These are phyloP conservation scores for Stenocarpella maydis DNA, from an alignment of 2,329 filamentous ascomycete species.

Conservation along the genomic window DNA sequence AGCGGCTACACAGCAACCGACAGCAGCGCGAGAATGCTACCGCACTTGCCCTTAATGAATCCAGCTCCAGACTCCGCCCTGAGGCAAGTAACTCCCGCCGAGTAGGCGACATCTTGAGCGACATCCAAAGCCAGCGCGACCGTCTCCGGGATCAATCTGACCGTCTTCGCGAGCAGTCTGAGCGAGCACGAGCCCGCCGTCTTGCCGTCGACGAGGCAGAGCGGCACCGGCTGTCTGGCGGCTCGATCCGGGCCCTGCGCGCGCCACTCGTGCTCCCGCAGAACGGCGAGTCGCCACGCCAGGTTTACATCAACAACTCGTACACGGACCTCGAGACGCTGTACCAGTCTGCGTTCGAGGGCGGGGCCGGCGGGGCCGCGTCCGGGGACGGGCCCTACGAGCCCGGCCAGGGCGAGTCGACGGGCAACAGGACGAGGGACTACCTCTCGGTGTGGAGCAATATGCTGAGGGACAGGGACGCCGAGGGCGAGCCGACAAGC, in stretches of 20 bases:
- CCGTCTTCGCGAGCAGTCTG: constrained; percentile 30
- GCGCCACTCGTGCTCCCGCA: constrained; percentile 18
- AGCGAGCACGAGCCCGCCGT: constrained; percentile 32
- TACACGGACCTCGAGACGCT: constrained; percentile 29
- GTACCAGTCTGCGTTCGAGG: constrained; percentile 31
- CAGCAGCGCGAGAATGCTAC: constrained; percentile 16
- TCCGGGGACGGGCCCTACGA: constrained; percentile 18
- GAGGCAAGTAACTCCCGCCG: constrained; percentile 33
- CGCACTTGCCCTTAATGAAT: constrained; percentile 9
- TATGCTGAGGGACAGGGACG: constrained; percentile 32
- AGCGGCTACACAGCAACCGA: constrained; percentile 29
- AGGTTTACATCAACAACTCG: constrained; percentile 26
- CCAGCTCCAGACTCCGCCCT: constrained; percentile 16
- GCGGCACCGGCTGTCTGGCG: constrained; percentile 17
- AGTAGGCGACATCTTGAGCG: constrained; percentile 50
- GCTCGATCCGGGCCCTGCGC: constrained; percentile 19
- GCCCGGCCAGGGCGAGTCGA: constrained; percentile 27
- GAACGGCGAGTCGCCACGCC: constrained; percentile 18
- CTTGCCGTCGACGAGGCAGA: constrained; percentile 27
- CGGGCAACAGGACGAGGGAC: constrained; percentile 24
- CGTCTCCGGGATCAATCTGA: constrained; percentile 44
- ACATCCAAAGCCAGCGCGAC: constrained; percentile 49
- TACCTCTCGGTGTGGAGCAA: constrained; percentile 34
- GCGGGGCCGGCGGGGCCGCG: not conserved
- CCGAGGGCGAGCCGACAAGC: constrained; percentile 14